Percentiles rank a stretch among this genome's conserved stretches.
Evolutionary conservation across 768 basidiomycete species (phyloP).

Genomic region (Mycena olivaceomarginata): DNA sequence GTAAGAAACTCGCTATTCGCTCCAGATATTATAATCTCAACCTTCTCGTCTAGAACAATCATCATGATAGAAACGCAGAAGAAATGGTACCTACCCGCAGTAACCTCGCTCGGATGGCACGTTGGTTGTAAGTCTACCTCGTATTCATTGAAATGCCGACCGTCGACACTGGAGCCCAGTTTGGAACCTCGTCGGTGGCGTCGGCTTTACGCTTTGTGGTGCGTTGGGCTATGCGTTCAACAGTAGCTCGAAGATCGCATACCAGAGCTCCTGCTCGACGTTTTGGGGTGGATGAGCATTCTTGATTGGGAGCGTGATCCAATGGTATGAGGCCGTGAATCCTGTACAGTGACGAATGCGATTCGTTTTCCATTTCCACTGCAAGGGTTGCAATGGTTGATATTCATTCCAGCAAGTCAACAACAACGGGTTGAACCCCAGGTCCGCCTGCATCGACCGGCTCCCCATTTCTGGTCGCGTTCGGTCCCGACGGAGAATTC

Average conservation of each 20-base stretch:
- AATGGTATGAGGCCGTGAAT: slow-evolving; percentile 72
- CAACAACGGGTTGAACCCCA: slow-evolving; percentile 65
- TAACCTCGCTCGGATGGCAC: slow-evolving; percentile 72
- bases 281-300: slow-evolving; percentile 81
- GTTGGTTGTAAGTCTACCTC: slow-evolving; percentile 59
- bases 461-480: slow-evolving; percentile 47
- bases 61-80: slow-evolving; percentile 75
- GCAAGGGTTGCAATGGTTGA: not conserved
- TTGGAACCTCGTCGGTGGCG: not conserved
- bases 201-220: not conserved
- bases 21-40: not conserved
- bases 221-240: slow-evolving; percentile 45
- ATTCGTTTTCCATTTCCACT: not conserved
- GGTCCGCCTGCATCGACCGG: slow-evolving; percentile 59
- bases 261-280: slow-evolving; percentile 72
- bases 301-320: slow-evolving; percentile 74
- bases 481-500: slow-evolving; percentile 58
- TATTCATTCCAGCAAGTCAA: slow-evolving; percentile 56
- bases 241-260: slow-evolving; percentile 58
- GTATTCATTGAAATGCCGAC: not conserved
- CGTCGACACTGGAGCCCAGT: not conserved
- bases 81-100: slow-evolving; percentile 70
- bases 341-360: slow-evolving; percentile 19
- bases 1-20: slow-evolving; percentile 44
- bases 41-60: slow-evolving; percentile 51